A percentile compares a stretch with the other conserved stretches of the same genome.
Conservation (phyloP, 75 land plant genomes). For the Sequoia sempervirens region DNA sequence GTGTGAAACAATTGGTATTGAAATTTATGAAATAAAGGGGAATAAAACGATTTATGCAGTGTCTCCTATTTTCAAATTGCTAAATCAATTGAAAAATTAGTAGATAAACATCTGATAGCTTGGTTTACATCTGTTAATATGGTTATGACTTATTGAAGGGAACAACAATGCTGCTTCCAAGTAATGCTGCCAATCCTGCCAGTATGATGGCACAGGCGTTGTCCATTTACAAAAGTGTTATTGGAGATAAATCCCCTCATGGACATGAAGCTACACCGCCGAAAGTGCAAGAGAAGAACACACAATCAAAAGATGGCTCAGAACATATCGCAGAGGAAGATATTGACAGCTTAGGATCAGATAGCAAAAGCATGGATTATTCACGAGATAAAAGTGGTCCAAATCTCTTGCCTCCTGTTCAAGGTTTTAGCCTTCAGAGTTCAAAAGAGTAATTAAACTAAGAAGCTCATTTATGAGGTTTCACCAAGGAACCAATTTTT, state of each 20-base stretch:
- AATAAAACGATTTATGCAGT: not conserved
- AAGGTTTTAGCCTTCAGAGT: constrained; percentile 7
- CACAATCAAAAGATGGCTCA: not conserved
- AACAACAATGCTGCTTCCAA: constrained; percentile 87
- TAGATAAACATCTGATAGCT: not conserved
- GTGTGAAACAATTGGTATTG: not conserved
- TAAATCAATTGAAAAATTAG: not conserved
- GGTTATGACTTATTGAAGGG: constrained; percentile 30
- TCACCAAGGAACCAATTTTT: not conserved
- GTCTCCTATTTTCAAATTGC: not conserved
- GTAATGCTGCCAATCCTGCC: constrained; percentile 54
- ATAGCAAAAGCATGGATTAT: not conserved
- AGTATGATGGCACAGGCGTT: constrained; percentile 84
- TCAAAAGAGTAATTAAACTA: not conserved
- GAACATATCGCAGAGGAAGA: not conserved
- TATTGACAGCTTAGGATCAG: not conserved
- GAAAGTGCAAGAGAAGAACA: not conserved
- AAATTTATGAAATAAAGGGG: not conserved
- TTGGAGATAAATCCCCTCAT: constrained; percentile 9
- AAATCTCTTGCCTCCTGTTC: not conserved
- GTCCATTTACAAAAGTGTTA: constrained; percentile 61
- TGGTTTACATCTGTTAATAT: not conserved
- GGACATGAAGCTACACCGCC: not conserved
- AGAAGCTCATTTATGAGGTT: not conserved
- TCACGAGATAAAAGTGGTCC: not conserved